A percentile compares a stretch with the other conserved stretches of the same genome.
Evolutionary conservation across 2,329 filamentous ascomycete genomes (phyloP).

Genomic region (Colletotrichum sp.): DNA sequence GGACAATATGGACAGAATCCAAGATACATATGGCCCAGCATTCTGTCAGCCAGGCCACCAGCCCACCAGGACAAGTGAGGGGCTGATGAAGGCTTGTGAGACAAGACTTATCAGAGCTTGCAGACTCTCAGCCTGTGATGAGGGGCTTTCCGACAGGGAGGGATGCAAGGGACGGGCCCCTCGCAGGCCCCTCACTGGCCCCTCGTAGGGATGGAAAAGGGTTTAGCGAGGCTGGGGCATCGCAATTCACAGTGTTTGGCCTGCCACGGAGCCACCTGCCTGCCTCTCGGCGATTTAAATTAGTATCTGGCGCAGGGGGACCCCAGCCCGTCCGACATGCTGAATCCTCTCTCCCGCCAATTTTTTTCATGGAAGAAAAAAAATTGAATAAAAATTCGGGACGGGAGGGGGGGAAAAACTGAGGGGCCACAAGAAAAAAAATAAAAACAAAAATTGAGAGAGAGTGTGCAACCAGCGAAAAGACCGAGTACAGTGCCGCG

Average conservation of each 20-base stretch:
- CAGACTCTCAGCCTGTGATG: slow-evolving; percentile 4
- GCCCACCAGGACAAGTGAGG: not conserved
- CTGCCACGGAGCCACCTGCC: slow-evolving; percentile 1
- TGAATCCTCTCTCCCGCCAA: not conserved
- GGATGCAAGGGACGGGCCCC: slow-evolving; percentile 15
- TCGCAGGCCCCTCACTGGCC: not conserved
- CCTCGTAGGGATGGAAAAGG: slow-evolving; percentile 9
- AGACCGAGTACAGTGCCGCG: not conserved
- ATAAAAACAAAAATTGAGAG: not conserved
- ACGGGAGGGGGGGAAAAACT: not conserved
- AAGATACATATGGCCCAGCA: not conserved
- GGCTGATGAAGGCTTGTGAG: not conserved
- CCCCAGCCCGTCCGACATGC: slow-evolving; percentile 8
- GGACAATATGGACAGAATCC: not conserved
- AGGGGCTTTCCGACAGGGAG: slow-evolving; percentile 16
- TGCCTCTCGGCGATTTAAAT: slow-evolving; percentile 19
- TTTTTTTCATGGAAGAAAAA: not conserved
- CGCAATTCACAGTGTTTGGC: not conserved
- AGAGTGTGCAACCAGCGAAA: not conserved
- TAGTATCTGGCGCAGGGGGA: not conserved
- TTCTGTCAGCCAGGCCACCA: not conserved
- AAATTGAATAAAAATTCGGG: not conserved
- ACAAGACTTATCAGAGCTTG: slow-evolving; percentile 10
- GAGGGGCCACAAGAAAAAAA: not conserved
- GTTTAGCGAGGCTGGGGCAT: slow-evolving; percentile 12